phyloP scores from a whole-genome alignment of 495 filamentous ascomycete species.

The Niebla homalea region DNA sequence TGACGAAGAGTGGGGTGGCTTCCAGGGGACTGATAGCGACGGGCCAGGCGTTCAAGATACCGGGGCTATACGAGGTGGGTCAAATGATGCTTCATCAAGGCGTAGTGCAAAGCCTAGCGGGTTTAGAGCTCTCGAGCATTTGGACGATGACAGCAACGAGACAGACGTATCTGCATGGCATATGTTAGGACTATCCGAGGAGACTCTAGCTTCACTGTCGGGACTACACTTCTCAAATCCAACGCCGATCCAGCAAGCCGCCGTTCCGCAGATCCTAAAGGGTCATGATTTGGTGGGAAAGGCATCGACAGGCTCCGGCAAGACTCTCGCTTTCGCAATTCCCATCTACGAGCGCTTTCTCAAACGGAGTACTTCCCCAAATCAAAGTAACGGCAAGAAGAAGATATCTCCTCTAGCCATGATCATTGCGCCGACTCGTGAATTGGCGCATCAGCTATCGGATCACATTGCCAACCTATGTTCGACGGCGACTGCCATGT shows the following conservation, averaged over 20 bases:
- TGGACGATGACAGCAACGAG: slow-evolving; percentile 27
- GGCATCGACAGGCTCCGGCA: slow-evolving; percentile 71
- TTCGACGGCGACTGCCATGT: slow-evolving; percentile 39
- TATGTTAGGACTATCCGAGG: slow-evolving; percentile 51
- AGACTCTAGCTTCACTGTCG: slow-evolving; percentile 57
- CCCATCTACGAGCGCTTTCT: slow-evolving; percentile 44
- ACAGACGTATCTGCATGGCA: slow-evolving; percentile 57
- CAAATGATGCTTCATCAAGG: slow-evolving; percentile 16
- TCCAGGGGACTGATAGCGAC: slow-evolving; percentile 31
- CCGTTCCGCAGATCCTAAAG: slow-evolving; percentile 64
- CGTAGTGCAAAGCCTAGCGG: not conserved
- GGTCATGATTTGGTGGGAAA: slow-evolving; percentile 72
- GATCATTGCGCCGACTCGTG: slow-evolving; percentile 84
- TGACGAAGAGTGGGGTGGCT: slow-evolving; percentile 45
- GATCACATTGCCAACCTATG: slow-evolving; percentile 67
- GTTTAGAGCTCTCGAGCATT: slow-evolving; percentile 22
- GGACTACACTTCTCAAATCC: slow-evolving; percentile 67
- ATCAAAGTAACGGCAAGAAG: slow-evolving; percentile 12
- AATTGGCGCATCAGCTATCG: slow-evolving; percentile 80
- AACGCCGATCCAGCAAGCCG: slow-evolving; percentile 59
- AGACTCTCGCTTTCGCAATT: slow-evolving; percentile 72
- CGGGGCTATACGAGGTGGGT: not conserved
- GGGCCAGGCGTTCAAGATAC: not conserved
- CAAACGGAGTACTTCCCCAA: not conserved
- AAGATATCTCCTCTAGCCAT: slow-evolving; percentile 50